Evolutionary conservation across 306 rosid species (phyloP).

Genomic region (Castanea mollissima): DNA sequence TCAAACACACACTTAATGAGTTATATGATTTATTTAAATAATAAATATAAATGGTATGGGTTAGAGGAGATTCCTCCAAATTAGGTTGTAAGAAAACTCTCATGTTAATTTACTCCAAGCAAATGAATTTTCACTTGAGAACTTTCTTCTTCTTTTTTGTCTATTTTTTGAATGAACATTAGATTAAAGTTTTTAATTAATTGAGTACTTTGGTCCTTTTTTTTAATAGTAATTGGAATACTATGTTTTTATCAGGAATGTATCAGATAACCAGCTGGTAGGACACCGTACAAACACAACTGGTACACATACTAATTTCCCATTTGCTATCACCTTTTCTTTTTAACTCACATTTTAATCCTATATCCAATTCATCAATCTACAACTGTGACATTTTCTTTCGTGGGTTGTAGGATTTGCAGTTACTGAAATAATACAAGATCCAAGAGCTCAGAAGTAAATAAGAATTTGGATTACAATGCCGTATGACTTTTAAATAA

Average conservation of each 20-base stretch:
- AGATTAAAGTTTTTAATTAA: not conserved
- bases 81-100: too few relatives aligned
- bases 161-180: not conserved
- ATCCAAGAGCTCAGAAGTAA: conserved; percentile 11
- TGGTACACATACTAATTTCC: not conserved
- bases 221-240: not conserved
- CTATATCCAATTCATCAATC: not conserved
- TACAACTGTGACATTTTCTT: too few relatives aligned
- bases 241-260: not conserved
- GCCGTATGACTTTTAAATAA: not conserved
- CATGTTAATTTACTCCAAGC: too few relatives aligned
- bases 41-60: too few relatives aligned
- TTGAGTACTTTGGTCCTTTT: not conserved
- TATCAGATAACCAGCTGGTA: conserved; percentile 11
- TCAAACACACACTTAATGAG: too few relatives aligned
- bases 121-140: too few relatives aligned
- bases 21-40: too few relatives aligned
- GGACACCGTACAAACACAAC: not conserved
- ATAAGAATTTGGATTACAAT: not conserved
- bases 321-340: not conserved
- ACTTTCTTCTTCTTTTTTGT: not conserved
- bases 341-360: not conserved
- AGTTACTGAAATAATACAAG: conserved; percentile 22
- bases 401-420: conserved; percentile 1
- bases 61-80: too few relatives aligned